Conservation (phyloP, 148 eudicot species). For the Cornus kousa region DNA sequence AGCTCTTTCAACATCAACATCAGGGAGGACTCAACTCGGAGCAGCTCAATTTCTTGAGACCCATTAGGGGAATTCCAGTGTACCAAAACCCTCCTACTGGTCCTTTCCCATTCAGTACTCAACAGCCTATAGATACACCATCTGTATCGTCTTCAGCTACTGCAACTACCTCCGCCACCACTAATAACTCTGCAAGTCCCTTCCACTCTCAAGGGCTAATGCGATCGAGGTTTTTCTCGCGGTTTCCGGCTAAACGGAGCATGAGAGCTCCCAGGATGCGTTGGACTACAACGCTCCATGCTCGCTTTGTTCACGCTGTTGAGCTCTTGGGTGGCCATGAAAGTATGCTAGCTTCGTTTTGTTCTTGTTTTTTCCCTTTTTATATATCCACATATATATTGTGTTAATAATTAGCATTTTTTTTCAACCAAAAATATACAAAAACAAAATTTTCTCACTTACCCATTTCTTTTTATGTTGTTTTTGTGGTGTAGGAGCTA, state of each 20-base stretch:
- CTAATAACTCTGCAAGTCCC: slow-evolving; percentile 12
- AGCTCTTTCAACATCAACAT: slow-evolving; percentile 10
- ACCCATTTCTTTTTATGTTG: neutral
- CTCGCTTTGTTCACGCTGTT: slow-evolving; percentile 71
- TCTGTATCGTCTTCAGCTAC: slow-evolving; percentile 8
- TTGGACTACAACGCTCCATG: slow-evolving; percentile 67
- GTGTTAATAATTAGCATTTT: neutral
- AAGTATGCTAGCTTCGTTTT: slow-evolving; percentile 29
- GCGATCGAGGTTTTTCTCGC: slow-evolving; percentile 53
- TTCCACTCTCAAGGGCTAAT: slow-evolving; percentile 35
- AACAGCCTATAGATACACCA: slow-evolving; percentile 14
- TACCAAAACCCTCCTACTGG: slow-evolving; percentile 48
- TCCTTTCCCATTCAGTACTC: slow-evolving; percentile 39
- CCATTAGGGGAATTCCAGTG: slow-evolving; percentile 60
- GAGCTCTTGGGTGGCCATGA: slow-evolving; percentile 74
- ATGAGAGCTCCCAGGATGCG: slow-evolving; percentile 74
- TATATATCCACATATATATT: neutral
- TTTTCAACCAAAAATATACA: neutral
- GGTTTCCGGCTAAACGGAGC: slow-evolving; percentile 63
- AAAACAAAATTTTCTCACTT: neutral
- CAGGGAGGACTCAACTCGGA: slow-evolving; percentile 27
- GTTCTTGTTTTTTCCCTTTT: neutral
- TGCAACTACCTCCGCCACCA: slow-evolving; percentile 3
- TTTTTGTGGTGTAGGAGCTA: slow-evolving; percentile 59
- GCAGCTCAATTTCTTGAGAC: slow-evolving; percentile 39